These are phyloP conservation scores for Aspergillus pseudonomiae DNA, from an alignment of 2,329 filamentous ascomycete species.

Conservation along the genomic window DNA sequence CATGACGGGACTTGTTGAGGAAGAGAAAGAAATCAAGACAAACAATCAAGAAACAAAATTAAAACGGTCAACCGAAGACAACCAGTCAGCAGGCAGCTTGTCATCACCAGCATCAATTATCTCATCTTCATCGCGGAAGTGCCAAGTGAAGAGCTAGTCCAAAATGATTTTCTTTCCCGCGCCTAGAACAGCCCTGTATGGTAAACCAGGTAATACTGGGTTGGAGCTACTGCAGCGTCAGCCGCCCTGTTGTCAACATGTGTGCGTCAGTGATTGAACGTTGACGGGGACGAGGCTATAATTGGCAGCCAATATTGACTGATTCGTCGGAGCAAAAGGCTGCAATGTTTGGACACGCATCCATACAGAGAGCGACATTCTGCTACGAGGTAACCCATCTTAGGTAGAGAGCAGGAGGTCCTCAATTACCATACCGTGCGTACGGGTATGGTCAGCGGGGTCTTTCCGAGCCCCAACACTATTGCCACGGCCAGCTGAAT, in stretches of 20 bases:
- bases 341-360: neutral
- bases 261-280: constrained; percentile 24
- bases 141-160: neutral
- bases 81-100: neutral
- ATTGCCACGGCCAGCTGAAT: constrained; percentile 23
- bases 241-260: constrained; percentile 27
- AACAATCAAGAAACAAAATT: neutral
- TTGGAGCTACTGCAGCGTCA: constrained; percentile 27
- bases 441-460: constrained; percentile 14
- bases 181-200: constrained; percentile 8
- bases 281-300: constrained; percentile 14
- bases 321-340: neutral
- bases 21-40: neutral
- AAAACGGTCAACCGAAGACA: neutral
- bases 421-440: neutral
- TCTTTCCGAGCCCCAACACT: constrained; percentile 14
- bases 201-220: constrained; percentile 14
- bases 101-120: neutral
- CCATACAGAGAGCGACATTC: neutral
- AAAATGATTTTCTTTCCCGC: constrained; percentile 2
- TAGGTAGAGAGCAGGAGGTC: constrained; percentile 1
- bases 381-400: neutral
- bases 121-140: neutral
- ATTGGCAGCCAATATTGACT: constrained; percentile 14
- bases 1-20: neutral